Base-by-base conservation (phyloP, 805 yeast species). In the Pichia thaimueangensis region DNA sequence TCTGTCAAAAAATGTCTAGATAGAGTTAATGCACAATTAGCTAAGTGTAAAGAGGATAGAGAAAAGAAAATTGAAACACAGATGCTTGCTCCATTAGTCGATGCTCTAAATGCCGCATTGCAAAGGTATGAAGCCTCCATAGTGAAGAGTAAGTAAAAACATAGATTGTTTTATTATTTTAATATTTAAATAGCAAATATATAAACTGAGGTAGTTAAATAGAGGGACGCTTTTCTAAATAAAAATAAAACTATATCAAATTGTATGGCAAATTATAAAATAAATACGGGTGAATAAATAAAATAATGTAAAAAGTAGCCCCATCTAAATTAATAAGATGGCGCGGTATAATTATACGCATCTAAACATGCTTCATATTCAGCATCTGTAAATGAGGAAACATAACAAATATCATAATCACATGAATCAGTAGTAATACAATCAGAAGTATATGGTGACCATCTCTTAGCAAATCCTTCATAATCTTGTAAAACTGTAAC, bases 401-500 rank as follows among this genome's bases (percentile, higher is more conserved):
- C 58, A 39, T 56, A 57, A 55, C 80, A 74, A 57, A 65, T 72
- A 44, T 64, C 61, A 39, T 57, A 60, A 6, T 49, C 50, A 43
- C 73, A 65, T 54, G 82, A 76, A 21, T 63, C 59, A 20, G 79
- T 76, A 16, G 68, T 67, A 5, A 53, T 49, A 59, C 86, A 80
- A 22, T 67, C 59, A 17, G 79, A 78, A 16, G 70, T 69, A 37
- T 60, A 65, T 19, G 84, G 83, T 22, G 83, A 73, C 46, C 62
- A 62, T 58, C 89, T 70, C 54, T 69, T 71, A 37, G 76, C 69
- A 41, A 60, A 63, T 45, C 69, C 65, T 31, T 71, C 64, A 58
- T 74, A 82, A 15, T 46, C 31, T 50, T 78, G 83, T 40, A 79
- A 69, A 49, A 67, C 60, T 3, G 59, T 67, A 28, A 66, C 62